Evolutionary conservation across 768 basidiomycete genomes (phyloP), one percentile per base, ranked within the genome.

Genomic region (Mycena latifolia): DNA sequence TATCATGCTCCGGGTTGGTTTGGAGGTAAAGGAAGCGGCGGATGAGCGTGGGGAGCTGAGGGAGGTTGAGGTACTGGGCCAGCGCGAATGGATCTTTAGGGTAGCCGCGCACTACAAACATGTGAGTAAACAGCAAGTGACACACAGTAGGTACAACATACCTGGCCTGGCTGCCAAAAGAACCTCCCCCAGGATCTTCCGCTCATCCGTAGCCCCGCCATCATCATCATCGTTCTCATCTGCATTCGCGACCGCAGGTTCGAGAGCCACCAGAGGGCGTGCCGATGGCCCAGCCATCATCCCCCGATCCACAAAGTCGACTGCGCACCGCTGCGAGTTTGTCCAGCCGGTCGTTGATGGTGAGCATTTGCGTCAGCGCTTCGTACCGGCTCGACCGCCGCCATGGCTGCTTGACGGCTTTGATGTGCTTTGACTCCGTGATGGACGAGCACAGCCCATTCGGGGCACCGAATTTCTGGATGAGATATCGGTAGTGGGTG

Each of bases 381-480:
- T 74, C 50, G n/a, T 69, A 69, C 3, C 58, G 22, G 56, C 70
- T 81, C 0, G 78, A 79, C 0, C 64, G 61, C 0, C 69, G 57
- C 55, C 74, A 81, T 0, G 78, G 80, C 39, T 78, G 46, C 55
- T 81, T 81, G 5, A 82, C 77, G 5, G 76, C 77, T 11, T 72
- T 76, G 52, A 80, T 78, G 39, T 79, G 80, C 25, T 76, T 77
- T 0, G 72, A 73, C 25, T 82, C 79, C 0, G 75, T 81, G 15
- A 80, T 81, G 0, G 76, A 81, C 0, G 37, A 37, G 14, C 37
- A 37, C 9, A 37, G 15, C 15, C 37, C 37, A 17, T 37, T 37
- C 14, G 37, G 74, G 78, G 48, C 79, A 80, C 77, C 76, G 62
- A 79, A 81, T 0, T 72, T 50, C 2, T 17, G 24, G 37, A 80